Evolutionary conservation across 2,329 filamentous ascomycete species (phyloP), one percentile per base, ranked within the genome.

Genomic region (Sclerotinia minor): DNA sequence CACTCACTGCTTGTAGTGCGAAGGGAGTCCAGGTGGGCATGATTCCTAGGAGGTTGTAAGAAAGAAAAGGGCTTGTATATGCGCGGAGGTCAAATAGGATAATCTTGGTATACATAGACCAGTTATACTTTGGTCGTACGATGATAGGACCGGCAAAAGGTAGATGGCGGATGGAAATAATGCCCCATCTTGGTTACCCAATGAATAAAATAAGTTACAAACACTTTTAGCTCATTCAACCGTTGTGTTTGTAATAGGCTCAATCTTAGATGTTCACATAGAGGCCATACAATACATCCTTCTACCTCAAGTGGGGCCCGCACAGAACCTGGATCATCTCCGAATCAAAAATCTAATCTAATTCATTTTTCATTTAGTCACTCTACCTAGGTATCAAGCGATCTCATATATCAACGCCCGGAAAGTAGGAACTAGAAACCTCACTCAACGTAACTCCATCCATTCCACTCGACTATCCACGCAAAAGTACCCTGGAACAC

Each of bases 11-110:
- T 52, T 64, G 64, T 47, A 68, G 67, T 55, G 60, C 32, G 19
- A 65, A 69, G 49, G 72, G 72, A 2, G 70, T 72, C 21, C 68
- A 72, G 32, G 64, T 72, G 13, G 64, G 64, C 19, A 57, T 70
- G 64, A 59, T 67, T 15, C 65, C 69, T 11, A 65, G 50, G 89
- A 57, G 57, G 13, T 29, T 21, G 21, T 3, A 21, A 32, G 7
- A 3, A n/a, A 29, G 13, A 1, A n/a, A 55, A 50, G 44, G 21
- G 29, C 13, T 44, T 58, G 44, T 61, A 60, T 26, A 17, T 45
- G 52, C 26, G 21, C 15, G 11, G 15, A 3, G 29, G 15, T 19
- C 19, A 38, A n/a, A 35, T 35, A 41, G 13, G 19, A 5, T 26
- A 54, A 32, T 21, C 17, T 54, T 29, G 52, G 11, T 21, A 45